Base-by-base conservation (phyloP, 2,329 filamentous ascomycete species). In the Tolypocladium pustulatum region DNA sequence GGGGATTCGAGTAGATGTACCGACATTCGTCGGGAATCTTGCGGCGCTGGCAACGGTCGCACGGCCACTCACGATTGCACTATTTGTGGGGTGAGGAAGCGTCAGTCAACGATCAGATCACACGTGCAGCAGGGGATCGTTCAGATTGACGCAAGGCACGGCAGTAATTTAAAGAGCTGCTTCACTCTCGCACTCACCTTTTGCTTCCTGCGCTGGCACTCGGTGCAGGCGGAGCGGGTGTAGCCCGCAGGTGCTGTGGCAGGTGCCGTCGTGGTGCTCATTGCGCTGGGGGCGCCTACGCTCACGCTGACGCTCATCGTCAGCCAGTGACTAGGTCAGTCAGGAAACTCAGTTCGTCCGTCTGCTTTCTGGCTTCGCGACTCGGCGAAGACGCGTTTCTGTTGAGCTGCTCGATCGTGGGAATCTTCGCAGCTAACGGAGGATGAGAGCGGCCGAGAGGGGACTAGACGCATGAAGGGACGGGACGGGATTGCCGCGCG, bases 121-220 rank as follows among this genome's bases (percentile, higher is more conserved):
- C 1, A 49, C 20, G 17, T 32, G 46, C 46, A 32, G 46, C 25
- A 30, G 2, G 15, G 8, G 25, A 49, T 49, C 38, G 22, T 46
- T 10, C 12, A 46, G 46, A 51, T 51, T 51, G 46, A 51, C 30
- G 46, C 46, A 51, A n/a, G 27, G 40, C n/a, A 46, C 22, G 4
- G 43, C 13, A 25, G 27, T 27, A 27, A 20, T 3, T 20, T 5
- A 9, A 51, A 5, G 17, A 30, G 13, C 3, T 15, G 46, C 15
- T 32, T 32, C 27, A 15, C 25, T 43, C 9, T n/a, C n/a, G 22
- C 41, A 41, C 61, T 20, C 60, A 70, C 72, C 66, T 73, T 74
- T 65, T 74, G 72, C 64, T 74, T 74, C 56, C 72, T 66, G 43
- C 72, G 70, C 62, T 74, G 70, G 55, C 72, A 78, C 64, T 78